Conservation (phyloP, 1,139 yeast species). For the Pichia sp. region DNA sequence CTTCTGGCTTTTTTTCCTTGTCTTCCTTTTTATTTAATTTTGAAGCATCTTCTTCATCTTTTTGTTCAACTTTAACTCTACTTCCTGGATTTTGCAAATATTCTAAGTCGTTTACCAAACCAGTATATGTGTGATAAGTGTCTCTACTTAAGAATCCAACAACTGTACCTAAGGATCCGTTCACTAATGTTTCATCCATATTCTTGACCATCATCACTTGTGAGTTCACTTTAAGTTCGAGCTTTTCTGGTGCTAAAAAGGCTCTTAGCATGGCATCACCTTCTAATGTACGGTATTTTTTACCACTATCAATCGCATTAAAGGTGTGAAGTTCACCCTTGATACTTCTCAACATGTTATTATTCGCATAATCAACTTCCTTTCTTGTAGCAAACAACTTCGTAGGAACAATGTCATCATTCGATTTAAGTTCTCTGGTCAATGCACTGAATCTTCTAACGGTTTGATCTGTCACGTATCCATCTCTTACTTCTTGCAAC, state of each 20-base stretch:
- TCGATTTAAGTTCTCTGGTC: slow-evolving; percentile 52
- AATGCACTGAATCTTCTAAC: slow-evolving; percentile 46
- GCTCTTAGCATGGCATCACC: slow-evolving; percentile 44
- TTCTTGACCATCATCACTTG: slow-evolving; percentile 97
- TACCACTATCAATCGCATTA: slow-evolving; percentile 48
- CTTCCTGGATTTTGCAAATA: too few relatives aligned
- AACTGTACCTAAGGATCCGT: slow-evolving; percentile 88
- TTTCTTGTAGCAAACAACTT: slow-evolving; percentile 72
- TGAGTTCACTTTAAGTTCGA: slow-evolving; percentile 74
- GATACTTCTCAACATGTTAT: slow-evolving; percentile 46
- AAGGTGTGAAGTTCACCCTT: slow-evolving; percentile 40
- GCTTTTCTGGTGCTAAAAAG: slow-evolving; percentile 68
- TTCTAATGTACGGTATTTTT: slow-evolving; percentile 17
- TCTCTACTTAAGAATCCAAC: slow-evolving; percentile 55
- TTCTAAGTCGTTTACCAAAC: too few relatives aligned
- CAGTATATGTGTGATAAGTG: too few relatives aligned
- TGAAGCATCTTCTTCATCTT: background rate
- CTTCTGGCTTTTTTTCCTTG: background rate
- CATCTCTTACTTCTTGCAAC: slow-evolving; percentile 72
- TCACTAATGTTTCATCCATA: slow-evolving; percentile 71
- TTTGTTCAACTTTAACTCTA: background rate
- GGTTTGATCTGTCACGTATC: slow-evolving; percentile 50
- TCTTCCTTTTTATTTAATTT: slow-evolving; percentile 1
- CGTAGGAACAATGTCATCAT: slow-evolving; percentile 79
- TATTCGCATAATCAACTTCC: slow-evolving; percentile 74